Conservation (phyloP, 108 stramenopile species). For the Skeletonema marinoi region DNA sequence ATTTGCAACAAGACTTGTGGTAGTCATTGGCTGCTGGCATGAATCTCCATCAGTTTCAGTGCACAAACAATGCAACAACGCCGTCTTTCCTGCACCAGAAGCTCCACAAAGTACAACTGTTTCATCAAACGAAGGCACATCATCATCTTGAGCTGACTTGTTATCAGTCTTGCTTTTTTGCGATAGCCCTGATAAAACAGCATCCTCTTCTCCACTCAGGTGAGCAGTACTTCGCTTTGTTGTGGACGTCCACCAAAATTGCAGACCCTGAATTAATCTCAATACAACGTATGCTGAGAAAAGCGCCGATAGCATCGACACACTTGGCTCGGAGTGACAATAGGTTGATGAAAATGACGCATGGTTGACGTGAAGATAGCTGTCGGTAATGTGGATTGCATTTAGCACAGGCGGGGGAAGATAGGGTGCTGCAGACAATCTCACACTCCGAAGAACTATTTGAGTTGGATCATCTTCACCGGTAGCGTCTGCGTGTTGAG, state of each 20-base stretch:
- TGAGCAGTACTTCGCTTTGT: slow-evolving; percentile 27
- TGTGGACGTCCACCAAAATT: slow-evolving; percentile 4
- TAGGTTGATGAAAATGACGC: slow-evolving; percentile 16
- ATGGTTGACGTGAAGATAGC: slow-evolving; percentile 23
- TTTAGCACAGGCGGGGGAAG: slow-evolving; percentile 43
- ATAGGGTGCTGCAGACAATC: slow-evolving; percentile 25
- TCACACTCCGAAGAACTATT: not conserved
- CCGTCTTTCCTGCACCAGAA: slow-evolving; percentile 37
- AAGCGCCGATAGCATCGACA: slow-evolving; percentile 3
- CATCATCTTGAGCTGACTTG: not conserved
- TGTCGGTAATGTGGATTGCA: slow-evolving; percentile 26
- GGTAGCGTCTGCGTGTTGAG: not conserved
- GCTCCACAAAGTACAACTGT: slow-evolving; percentile 39
- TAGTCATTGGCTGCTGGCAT: slow-evolving; percentile 50
- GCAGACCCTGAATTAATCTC: not conserved
- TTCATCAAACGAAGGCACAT: slow-evolving; percentile 21
- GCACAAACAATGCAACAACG: slow-evolving; percentile 35
- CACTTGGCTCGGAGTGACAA: slow-evolving; percentile 14
- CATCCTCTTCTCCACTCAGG: slow-evolving; percentile 17
- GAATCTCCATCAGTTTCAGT: not conserved
- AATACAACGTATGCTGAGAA: slow-evolving; percentile 21
- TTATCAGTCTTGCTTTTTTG: not conserved
- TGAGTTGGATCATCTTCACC: not conserved
- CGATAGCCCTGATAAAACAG: slow-evolving; percentile 9
- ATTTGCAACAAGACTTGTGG: slow-evolving; percentile 69